phyloP scores from a whole-genome alignment of 2,329 filamentous ascomycete species.

The Phyllosticta capitalensis region DNA sequence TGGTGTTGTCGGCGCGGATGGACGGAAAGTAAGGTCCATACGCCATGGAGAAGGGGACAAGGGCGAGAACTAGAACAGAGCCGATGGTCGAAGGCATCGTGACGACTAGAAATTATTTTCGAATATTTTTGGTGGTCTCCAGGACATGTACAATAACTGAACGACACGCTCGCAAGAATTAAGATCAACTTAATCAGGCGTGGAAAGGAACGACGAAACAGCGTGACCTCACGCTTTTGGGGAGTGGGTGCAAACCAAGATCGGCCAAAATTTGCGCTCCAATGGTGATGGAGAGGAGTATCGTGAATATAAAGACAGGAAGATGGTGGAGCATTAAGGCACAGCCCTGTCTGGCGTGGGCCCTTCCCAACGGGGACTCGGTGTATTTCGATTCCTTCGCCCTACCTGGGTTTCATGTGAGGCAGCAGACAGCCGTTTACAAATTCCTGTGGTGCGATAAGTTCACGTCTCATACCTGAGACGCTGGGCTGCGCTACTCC shows the following conservation, averaged over 20 bases:
- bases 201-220: not conserved
- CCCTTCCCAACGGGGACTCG: not conserved
- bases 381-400: not conserved
- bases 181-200: not conserved
- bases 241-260: not conserved
- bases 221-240: not conserved
- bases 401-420: not conserved
- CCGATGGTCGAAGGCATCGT: not conserved
- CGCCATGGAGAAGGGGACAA: not conserved
- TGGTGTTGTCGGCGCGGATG: not conserved
- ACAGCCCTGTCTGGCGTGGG: not conserved
- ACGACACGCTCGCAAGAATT: not conserved
- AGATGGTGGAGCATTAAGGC: not conserved
- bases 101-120: not conserved
- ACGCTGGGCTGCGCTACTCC: not conserved
- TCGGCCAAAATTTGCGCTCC: not conserved
- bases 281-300: not conserved
- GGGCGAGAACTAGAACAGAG: not conserved
- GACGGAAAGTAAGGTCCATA: not conserved
- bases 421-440: not conserved
- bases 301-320: not conserved
- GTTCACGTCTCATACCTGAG: not conserved
- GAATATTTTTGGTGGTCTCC: not conserved
- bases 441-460: not conserved
- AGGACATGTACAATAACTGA: not conserved